Conservation (phyloP, 1,139 yeast genomes). For the Scheffersomyces lignicola region DNA sequence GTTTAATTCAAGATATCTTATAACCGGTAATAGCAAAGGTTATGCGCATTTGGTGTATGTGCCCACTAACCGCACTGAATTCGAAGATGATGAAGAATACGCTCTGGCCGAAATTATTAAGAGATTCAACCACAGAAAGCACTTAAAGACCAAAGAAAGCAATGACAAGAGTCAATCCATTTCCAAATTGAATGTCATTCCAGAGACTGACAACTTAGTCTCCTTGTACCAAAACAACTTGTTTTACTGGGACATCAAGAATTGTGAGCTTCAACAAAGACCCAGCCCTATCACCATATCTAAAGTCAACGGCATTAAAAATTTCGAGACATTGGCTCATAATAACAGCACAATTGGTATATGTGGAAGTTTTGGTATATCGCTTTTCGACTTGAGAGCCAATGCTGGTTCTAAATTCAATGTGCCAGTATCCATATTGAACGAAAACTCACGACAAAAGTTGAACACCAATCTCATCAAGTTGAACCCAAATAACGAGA, state of each 20-base stretch:
- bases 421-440: conserved; percentile 25
- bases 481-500: conserved; percentile 65
- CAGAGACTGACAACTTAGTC: conserved; percentile 30
- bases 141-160: conserved; percentile 35
- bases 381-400: conserved; percentile 62
- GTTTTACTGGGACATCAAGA: conserved; percentile 72
- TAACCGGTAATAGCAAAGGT: conserved; percentile 74
- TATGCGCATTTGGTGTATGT: conserved; percentile 64
- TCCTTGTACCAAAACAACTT: conserved; percentile 63
- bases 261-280: conserved; percentile 41
- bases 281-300: conserved; percentile 54
- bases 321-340: conserved; percentile 51
- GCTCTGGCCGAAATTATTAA: conserved; percentile 69
- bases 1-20: conserved; percentile 47
- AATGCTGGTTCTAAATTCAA: conserved; percentile 30
- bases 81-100: conserved; percentile 33
- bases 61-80: conserved; percentile 45
- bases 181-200: conserved; percentile 27
- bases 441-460: conserved; percentile 16
- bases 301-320: conserved; percentile 49
- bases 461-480: conserved; percentile 42
- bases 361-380: conserved; percentile 70
- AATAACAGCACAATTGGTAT: conserved; percentile 46
- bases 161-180: conserved; percentile 22
- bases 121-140: conserved; percentile 72